Percentiles rank a stretch among this genome's conserved stretches.
phyloP scores from a whole-genome alignment of 2,329 filamentous ascomycete species.

The Magnaporthiopsis poae region DNA sequence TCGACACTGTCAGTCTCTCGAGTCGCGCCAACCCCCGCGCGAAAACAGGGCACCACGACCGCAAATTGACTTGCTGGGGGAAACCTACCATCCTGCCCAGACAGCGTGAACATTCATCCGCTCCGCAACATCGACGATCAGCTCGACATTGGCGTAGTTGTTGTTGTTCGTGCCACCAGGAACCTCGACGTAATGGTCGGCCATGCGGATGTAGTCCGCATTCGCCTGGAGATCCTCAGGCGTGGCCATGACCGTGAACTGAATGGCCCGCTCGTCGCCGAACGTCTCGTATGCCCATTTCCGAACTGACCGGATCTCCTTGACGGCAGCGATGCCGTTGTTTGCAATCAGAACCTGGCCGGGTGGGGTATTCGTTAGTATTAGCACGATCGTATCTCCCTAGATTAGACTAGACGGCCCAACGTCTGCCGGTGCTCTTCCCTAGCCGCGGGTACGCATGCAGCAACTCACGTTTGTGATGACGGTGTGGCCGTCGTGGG shows the following conservation, averaged over 20 bases:
- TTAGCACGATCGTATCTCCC: background rate
- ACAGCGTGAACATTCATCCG: conserved; percentile 97
- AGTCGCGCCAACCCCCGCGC: conserved; percentile 4
- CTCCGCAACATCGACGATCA: conserved; percentile 97
- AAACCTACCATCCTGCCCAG: conserved; percentile 87
- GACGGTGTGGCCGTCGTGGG: conserved; percentile 87
- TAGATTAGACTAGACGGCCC: background rate
- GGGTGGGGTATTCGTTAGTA: background rate
- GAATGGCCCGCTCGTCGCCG: conserved; percentile 93
- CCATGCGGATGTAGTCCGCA: conserved; percentile 98
- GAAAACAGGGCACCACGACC: conserved; percentile 2
- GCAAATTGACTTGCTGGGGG: conserved; percentile 6
- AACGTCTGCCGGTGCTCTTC: background rate
- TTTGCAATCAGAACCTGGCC: conserved; percentile 93
- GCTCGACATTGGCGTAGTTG: conserved; percentile 98
- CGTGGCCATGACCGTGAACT: conserved; percentile 99
- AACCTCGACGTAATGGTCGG: conserved; percentile 97
- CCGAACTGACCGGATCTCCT: conserved; percentile 96
- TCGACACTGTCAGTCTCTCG: conserved; percentile 6
- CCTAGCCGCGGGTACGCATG: background rate
- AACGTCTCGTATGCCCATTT: conserved; percentile 99
- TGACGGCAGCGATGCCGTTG: conserved; percentile 98
- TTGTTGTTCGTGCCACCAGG: conserved; percentile 99
- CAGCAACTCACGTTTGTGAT: conserved; percentile 75
- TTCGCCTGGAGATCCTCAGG: conserved; percentile 96